Base-by-base conservation (phyloP, 139 green algal species). In the Pseudopediastrum boryanum region DNA sequence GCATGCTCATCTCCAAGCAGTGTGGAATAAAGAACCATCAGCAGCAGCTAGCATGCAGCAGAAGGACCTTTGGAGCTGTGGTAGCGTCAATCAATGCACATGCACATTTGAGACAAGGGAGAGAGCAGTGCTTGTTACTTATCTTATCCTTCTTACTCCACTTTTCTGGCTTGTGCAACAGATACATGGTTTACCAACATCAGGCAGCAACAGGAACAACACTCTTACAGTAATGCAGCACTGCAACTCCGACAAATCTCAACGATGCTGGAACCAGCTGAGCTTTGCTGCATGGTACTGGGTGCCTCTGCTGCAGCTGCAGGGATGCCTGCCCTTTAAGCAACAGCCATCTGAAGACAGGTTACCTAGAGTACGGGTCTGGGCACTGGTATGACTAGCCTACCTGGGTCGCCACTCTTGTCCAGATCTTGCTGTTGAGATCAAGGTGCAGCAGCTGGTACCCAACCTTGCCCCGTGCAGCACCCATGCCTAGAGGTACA, bases 391-490 rank as follows among this genome's bases (percentile, higher is more conserved):
- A 21, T 58, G 48, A 16, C 19, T 16, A 41, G 19, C 33, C 27
- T 42, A 78, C 71, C 71, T 69, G 36, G 0, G 54, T 70, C 35
- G 12, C 16, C 6, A 78, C 54, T 8, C 46, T 16, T 23, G 68
- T 27, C 71, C 71, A 78, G 12, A 9, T 1, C 7, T 39, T 68
- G 21, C 52, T 61, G 10, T 2, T 44, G 21, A 59, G 2, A 29
- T 78, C 56, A 16, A 78, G 54, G 7, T 56, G n/a, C 27, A 78
- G 5, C 56, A 78, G 52, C n/a, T 69, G 44, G 54, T 78, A 78
- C 12, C 51, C 35, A 36, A 62, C 52, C 7, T 35, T 62, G 52
- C 31, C n/a, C n/a, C n/a, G n/a, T n/a, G 36, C 33, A 42, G 51
- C 51, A 41, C 25, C 64, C 51, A 41, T 25, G 50, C 39, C 31